Base-by-base conservation (phyloP, 208 protist species). In the Spongospora subterranea region DNA sequence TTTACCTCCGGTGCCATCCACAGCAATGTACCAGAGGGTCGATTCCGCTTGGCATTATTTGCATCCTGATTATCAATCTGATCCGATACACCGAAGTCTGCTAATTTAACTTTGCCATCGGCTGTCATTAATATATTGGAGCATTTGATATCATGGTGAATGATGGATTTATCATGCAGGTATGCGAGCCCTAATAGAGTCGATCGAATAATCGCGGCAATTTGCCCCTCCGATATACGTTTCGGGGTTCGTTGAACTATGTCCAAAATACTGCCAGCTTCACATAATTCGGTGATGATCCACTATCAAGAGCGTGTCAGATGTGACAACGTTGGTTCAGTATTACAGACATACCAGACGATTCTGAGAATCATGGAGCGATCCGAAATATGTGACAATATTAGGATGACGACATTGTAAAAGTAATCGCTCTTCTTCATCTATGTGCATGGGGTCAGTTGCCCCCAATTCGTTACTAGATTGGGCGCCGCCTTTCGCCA, bases 1-100 rank as follows among this genome's bases (percentile, higher is more conserved):
- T 91, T 13, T 32, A 95, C 65, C 90, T 95, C 94, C 41, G 94
- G 94, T 20, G 94, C 93, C 94, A 95, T 95, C 94, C 94, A 95
- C 60, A 93, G 93, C 29, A 93, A 93, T 35, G 94, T 95, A n/a
- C 94, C 91, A 50, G 60, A 43, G 29, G 66, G 46, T n/a, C 38
- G 88, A 41, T 90, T 91, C 45, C 41, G 11, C 11, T 46, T 91
- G 89, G 40, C 89, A n/a, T n/a, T n/a, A 0, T 82, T 82, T 1
- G 91, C 17, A 1, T 65, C 91, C 43, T 88, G 39, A 13, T 64
- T 17, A 40, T 6, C 6, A 50, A 66, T 45, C 45, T 50, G 66
- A 13, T 0, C 41, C 20, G 89, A 60, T 0, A 91, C 66, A 17
- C 89, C 89, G 45, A 93, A 93, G 46, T 93, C 92, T 1, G 32